These are phyloP conservation scores for Carex arenaria DNA, from an alignment of 202 grass and related monocot genomes.

Conservation along the genomic window DNA sequence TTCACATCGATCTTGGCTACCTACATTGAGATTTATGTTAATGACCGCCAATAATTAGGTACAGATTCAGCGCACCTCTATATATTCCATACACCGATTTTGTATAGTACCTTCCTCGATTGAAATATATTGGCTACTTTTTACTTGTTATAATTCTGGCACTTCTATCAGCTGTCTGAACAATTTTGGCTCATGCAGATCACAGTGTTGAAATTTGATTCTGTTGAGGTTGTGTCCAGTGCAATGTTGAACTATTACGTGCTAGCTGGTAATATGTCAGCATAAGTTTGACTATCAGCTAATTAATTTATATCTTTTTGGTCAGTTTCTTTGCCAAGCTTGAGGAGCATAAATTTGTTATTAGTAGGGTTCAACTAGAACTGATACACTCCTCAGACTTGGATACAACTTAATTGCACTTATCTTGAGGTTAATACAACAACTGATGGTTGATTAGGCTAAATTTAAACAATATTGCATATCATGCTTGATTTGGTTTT, in stretches of 20 bases:
- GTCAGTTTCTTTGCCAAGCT: not conserved
- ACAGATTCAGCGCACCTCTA: not conserved
- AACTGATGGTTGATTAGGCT: not conserved
- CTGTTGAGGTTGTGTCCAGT: not conserved
- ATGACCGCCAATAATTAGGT: slow-evolving; percentile 1
- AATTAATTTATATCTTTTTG: not conserved
- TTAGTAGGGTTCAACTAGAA: not conserved
- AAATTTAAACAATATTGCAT: not conserved
- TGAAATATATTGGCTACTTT: not conserved
- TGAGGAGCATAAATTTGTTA: not conserved
- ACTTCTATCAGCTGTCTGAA: not conserved
- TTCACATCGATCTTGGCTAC: slow-evolving; percentile 92
- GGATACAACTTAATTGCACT: not conserved
- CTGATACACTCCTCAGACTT: not conserved
- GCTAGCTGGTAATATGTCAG: not conserved
- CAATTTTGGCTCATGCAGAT: not conserved
- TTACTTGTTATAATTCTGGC: not conserved
- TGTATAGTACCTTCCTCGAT: not conserved
- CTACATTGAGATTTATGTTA: slow-evolving; percentile 30
- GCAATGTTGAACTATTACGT: not conserved
- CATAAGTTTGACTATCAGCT: not conserved
- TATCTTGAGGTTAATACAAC: not conserved
- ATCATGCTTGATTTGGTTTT: not conserved
- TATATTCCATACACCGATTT: not conserved
- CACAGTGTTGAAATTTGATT: not conserved